These are phyloP conservation scores for Sporothrix pallida DNA, from an alignment of 2,329 filamentous ascomycete genomes.

Conservation along the genomic window DNA sequence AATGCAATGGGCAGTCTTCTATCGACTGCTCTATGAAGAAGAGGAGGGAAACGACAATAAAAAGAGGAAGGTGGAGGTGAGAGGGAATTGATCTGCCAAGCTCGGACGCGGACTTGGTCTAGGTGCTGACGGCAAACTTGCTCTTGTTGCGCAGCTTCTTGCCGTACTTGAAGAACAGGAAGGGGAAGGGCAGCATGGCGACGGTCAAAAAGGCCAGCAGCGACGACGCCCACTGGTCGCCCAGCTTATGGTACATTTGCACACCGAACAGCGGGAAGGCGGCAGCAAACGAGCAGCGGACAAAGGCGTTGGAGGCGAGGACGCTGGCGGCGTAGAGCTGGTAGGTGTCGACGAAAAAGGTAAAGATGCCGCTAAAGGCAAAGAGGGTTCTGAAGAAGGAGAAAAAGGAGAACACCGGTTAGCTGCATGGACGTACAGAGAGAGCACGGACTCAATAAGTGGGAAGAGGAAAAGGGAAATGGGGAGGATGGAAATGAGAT, in stretches of 20 bases:
- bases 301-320: slow-evolving; percentile 82
- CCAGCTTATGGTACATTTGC: slow-evolving; percentile 73
- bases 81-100: background rate
- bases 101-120: background rate
- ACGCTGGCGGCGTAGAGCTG: slow-evolving; percentile 76
- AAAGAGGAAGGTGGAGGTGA: background rate
- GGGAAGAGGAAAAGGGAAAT: slow-evolving; percentile 32
- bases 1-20: slow-evolving; percentile 4
- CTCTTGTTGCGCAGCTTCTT: slow-evolving; percentile 62
- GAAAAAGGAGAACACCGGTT: too few relatives aligned
- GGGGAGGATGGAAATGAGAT: slow-evolving; percentile 44
- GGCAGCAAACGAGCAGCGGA: slow-evolving; percentile 78
- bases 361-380: slow-evolving; percentile 84
- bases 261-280: slow-evolving; percentile 77
- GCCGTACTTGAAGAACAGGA: slow-evolving; percentile 66
- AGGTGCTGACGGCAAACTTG: slow-evolving; percentile 52
- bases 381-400: slow-evolving; percentile 78
- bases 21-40: background rate
- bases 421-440: slow-evolving; percentile 40
- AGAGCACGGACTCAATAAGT: background rate
- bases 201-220: slow-evolving; percentile 66
- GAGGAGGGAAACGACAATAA: background rate
- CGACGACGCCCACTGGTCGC: slow-evolving; percentile 71
- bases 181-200: slow-evolving; percentile 68
- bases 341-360: slow-evolving; percentile 83